Evolutionary conservation across 2,329 filamentous ascomycete species (phyloP).

Genomic region (Ceratocystiopsis minuta): DNA sequence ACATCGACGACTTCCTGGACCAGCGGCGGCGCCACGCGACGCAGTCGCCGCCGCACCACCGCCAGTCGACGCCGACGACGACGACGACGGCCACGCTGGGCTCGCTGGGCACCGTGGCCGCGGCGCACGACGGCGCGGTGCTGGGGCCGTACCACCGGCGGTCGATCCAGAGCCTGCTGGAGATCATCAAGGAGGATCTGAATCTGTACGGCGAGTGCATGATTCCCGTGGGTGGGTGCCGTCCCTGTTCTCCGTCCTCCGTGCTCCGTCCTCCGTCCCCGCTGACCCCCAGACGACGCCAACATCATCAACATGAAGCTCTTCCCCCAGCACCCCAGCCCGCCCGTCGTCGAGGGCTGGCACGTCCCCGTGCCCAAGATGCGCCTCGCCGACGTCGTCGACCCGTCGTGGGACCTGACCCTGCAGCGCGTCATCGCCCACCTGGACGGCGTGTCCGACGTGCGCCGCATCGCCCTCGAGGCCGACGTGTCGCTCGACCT

Average conservation of each 20-base stretch:
- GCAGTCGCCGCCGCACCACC: constrained; percentile 16
- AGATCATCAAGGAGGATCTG: constrained; percentile 65
- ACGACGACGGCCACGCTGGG: constrained; percentile 14
- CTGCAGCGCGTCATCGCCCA: constrained; percentile 63
- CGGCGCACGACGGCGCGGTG: constrained; percentile 3
- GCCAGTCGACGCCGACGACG: constrained; percentile 11
- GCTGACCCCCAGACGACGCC: constrained; percentile 47
- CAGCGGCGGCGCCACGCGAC: constrained; percentile 15
- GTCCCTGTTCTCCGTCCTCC: not conserved
- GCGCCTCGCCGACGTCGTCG: constrained; percentile 43
- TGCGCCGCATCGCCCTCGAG: constrained; percentile 67
- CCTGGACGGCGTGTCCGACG: constrained; percentile 81
- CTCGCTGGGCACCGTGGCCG: not conserved
- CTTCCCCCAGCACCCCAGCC: constrained; percentile 64
- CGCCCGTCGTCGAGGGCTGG: constrained; percentile 65
- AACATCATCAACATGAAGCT: constrained; percentile 95
- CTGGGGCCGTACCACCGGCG: constrained; percentile 24
- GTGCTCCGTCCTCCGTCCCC: not conserved
- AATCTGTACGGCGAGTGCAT: constrained; percentile 98
- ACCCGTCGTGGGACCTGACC: constrained; percentile 58
- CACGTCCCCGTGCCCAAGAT: constrained; percentile 72
- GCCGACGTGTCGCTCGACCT: constrained; percentile 78
- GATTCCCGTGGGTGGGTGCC: constrained; percentile 65
- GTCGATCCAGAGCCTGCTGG: constrained; percentile 68
- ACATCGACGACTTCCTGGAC: constrained; percentile 1